Conservation (phyloP, 306 rosid species). For the Lathyrus tuberosus region DNA sequence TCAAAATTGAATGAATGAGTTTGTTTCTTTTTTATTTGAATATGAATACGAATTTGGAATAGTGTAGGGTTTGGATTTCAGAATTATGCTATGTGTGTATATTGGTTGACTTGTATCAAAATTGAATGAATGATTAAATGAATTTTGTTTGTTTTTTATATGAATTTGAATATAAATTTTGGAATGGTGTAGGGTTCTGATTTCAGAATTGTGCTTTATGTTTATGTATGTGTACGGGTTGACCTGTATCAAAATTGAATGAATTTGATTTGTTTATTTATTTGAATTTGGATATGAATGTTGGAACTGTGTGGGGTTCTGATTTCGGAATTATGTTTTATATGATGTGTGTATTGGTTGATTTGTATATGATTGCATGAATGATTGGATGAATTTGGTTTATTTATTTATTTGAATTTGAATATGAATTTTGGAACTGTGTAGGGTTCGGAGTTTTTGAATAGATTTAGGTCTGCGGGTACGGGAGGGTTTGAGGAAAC, state of each 20-base stretch:
- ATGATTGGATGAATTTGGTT: not conserved
- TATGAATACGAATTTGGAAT: too few species aligned
- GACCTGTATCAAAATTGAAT: not conserved
- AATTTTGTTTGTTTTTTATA: too few species aligned
- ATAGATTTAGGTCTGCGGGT: slow-evolving; percentile 67
- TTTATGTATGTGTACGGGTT: not conserved
- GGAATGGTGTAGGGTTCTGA: too few species aligned
- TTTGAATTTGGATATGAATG: too few species aligned
- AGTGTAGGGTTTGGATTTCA: too few species aligned
- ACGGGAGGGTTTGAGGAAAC: slow-evolving; percentile 65
- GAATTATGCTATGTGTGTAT: too few species aligned
- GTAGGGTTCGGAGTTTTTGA: slow-evolving; percentile 79
- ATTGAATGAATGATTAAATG: too few species aligned
- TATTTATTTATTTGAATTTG: not conserved
- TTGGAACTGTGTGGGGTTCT: not conserved
- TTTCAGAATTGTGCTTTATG: not conserved
- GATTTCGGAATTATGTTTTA: not conserved
- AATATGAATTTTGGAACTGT: not conserved
- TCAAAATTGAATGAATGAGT: too few species aligned
- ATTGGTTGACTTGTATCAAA: too few species aligned
- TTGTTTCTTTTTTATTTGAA: too few species aligned
- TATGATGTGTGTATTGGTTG: not conserved
- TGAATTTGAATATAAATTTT: too few species aligned
- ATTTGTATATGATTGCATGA: not conserved
- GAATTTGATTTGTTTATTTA: not conserved